Base-by-base conservation (phyloP, 2,329 filamentous ascomycete species). In the Dactylellina leptospora region DNA sequence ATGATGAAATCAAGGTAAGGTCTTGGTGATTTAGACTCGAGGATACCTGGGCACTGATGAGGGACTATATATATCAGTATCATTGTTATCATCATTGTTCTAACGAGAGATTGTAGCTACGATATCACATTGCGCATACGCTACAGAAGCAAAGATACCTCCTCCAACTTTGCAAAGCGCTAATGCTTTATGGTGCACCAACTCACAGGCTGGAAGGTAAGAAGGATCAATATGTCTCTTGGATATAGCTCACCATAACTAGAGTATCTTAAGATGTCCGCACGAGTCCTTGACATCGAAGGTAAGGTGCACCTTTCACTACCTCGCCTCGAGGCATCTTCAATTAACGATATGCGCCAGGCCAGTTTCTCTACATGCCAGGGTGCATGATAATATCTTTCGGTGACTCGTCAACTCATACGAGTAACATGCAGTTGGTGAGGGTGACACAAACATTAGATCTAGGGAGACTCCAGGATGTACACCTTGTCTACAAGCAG, bases 341-440 rank as follows among this genome's bases (percentile, higher is more conserved):
- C 30, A 6, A 33, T 13, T 20, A 5, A 25, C 16, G 28, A 1
- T 16, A 2, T 13, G 2, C 4, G 6, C 20, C 2, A 72, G 68
- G 89, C 4, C 92, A 96, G 77, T 96, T 95, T 76, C 82, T 96
- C 20, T 97, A 96, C 78, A 86, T 96, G 27, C 92, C 93, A 0
- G 91, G 91, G 0, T 96, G 91, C 77, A 97, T 97, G 93, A 90
- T 97, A 63, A 90, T 96, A 78, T 93, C 91, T 3, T 96, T 97
- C 77, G 92, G 90, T 77, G 90, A 93, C 79, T 80, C 82, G 3
- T 81, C 84, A 0, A 91, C 89, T 0, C 89, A 92, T 77, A 92
- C 90, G 0, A 89, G 89, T n/a, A 89, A 92, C 78, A 89, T 92
- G 73, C 90, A 91, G 80, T 84, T 92, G 28, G 87, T 92, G 4